Conservation (phyloP, 2,329 filamentous ascomycete genomes). For the Remersonia thermophila region DNA sequence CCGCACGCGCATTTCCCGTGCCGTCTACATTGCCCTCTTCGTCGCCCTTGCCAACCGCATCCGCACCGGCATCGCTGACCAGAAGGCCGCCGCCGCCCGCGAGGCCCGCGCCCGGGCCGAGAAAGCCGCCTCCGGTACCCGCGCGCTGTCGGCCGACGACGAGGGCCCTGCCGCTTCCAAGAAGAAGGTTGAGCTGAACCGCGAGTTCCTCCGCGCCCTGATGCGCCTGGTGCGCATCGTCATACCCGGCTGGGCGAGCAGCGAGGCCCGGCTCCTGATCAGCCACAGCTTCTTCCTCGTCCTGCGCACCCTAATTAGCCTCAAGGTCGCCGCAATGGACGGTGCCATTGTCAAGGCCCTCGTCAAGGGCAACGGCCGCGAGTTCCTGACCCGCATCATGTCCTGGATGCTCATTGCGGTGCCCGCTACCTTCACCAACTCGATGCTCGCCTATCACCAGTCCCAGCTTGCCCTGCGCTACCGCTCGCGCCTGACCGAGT, state of each 20-base stretch:
- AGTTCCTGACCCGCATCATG: constrained; percentile 76
- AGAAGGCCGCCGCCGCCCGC: constrained; percentile 69
- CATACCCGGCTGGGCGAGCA: constrained; percentile 79
- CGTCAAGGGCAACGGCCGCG: constrained; percentile 79
- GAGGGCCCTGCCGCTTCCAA: constrained; percentile 29
- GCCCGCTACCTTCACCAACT: constrained; percentile 95
- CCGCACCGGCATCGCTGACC: constrained; percentile 81
- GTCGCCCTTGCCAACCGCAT: constrained; percentile 75
- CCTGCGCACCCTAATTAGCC: constrained; percentile 76
- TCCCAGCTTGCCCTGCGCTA: constrained; percentile 89
- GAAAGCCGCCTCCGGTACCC: constrained; percentile 39
- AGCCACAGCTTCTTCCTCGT: constrained; percentile 93
- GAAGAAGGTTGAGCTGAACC: constrained; percentile 84
- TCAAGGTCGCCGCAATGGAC: constrained; percentile 94
- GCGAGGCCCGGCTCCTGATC: constrained; percentile 72
- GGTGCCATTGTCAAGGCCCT: constrained; percentile 84
- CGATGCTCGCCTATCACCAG: constrained; percentile 97
- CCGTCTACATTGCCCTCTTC: constrained; percentile 71
- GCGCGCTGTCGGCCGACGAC: constrained; percentile 21
- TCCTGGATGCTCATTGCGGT: constrained; percentile 99
- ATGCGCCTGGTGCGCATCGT: constrained; percentile 72
- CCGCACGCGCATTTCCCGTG: constrained; percentile 70
- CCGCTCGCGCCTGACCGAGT: constrained; percentile 80
- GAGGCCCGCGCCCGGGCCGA: constrained; percentile 45
- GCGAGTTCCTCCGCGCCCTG: constrained; percentile 66